phyloP scores from a whole-genome alignment of 768 basidiomycete genomes.

The Termitomyces sp. region DNA sequence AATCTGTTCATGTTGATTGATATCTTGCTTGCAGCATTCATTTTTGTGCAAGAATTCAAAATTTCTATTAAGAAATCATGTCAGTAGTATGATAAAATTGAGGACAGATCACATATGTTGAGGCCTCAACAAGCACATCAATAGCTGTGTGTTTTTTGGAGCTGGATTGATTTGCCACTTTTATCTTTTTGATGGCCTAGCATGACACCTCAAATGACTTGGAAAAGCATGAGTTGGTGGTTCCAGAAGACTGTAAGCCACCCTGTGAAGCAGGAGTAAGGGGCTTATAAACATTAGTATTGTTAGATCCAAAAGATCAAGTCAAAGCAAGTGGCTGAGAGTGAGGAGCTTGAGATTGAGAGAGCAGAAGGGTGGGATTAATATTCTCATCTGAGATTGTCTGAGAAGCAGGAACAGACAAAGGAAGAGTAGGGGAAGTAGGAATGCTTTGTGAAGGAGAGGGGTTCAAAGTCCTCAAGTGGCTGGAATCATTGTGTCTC shows the following conservation, averaged over 20 bases:
- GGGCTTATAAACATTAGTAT: background rate
- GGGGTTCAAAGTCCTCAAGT: background rate
- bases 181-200: background rate
- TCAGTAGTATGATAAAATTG: background rate
- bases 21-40: background rate
- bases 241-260: background rate
- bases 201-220: background rate
- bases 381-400: background rate
- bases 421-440: too few species aligned
- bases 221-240: background rate
- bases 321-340: background rate
- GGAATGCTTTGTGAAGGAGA: background rate
- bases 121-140: background rate
- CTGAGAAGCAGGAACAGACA: background rate
- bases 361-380: background rate
- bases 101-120: background rate
- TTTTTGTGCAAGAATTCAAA: background rate
- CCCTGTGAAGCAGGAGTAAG: background rate
- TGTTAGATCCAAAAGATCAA: background rate
- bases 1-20: background rate
- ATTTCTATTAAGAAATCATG: background rate
- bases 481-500: slow-evolving; percentile 17
- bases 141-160: background rate
- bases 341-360: background rate
- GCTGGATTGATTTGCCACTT: background rate